A percentile compares a stretch with the other conserved stretches of the same genome.
Conservation (phyloP, 2,329 filamentous ascomycete species). For the Raffaelea deltoideospora region DNA sequence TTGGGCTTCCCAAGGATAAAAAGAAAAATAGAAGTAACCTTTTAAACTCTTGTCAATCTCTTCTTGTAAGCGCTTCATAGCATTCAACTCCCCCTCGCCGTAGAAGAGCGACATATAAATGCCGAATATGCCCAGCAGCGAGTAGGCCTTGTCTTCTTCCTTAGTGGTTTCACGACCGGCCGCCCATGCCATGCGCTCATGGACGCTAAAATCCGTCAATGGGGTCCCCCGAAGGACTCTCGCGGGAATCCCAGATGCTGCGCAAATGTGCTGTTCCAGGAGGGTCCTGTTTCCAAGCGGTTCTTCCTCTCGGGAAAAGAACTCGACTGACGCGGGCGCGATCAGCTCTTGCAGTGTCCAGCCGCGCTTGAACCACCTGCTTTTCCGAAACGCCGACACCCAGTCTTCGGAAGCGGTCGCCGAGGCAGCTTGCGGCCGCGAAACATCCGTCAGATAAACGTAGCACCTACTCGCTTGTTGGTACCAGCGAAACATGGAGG, state of each 20-base stretch:
- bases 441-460: background rate
- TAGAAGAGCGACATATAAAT: slow-evolving; percentile 14
- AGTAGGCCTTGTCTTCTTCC: slow-evolving; percentile 12
- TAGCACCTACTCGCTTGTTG: background rate
- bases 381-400: background rate
- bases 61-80: background rate
- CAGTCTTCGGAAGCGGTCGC: too few species aligned
- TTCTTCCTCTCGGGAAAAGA: slow-evolving; percentile 2
- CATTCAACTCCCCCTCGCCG: slow-evolving; percentile 9
- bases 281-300: slow-evolving; percentile 1
- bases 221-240: background rate
- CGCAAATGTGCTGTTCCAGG: background rate
- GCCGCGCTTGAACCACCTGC: background rate
- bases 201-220: background rate
- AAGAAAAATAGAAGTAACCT: background rate
- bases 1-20: background rate
- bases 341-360: slow-evolving; percentile 5
- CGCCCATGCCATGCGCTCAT: slow-evolving; percentile 1
- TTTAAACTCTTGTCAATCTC: background rate
- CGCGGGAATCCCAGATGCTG: background rate
- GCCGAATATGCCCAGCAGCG: slow-evolving; percentile 12
- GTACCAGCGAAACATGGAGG: background rate
- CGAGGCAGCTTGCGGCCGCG: background rate
- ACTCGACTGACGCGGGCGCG: slow-evolving; percentile 1
- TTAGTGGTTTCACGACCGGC: slow-evolving; percentile 3